phyloP scores from a whole-genome alignment of 164 flowering plant genomes.

The Sextonia rubra region DNA sequence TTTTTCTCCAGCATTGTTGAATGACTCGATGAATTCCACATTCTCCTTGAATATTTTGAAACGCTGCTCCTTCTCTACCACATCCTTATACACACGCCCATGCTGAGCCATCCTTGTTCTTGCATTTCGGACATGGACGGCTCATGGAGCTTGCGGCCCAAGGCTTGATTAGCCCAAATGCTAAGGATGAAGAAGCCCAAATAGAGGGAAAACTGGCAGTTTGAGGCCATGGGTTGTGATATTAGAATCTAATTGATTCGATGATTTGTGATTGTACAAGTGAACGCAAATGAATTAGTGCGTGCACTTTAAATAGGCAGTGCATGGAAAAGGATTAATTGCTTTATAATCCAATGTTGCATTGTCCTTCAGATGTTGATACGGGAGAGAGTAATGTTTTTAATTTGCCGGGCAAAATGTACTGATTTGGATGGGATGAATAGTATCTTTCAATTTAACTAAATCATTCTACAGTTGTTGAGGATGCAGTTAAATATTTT shows the following conservation, averaged over 20 bases:
- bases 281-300: neutral
- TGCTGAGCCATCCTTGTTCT: constrained; percentile 34
- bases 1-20: constrained; percentile 5
- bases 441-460: too few relatives aligned
- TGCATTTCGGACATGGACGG: constrained; percentile 24
- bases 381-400: too few relatives aligned
- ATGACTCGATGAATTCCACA: neutral
- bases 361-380: too few relatives aligned
- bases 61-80: constrained; percentile 28
- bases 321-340: neutral
- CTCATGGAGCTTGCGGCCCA: constrained; percentile 17
- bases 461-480: too few relatives aligned
- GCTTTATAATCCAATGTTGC: too few relatives aligned
- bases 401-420: neutral
- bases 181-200: constrained; percentile 10
- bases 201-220: neutral
- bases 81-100: constrained; percentile 29
- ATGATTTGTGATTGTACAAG: neutral
- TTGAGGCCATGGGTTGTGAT: neutral
- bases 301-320: neutral
- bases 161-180: constrained; percentile 7
- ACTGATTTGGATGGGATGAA: neutral
- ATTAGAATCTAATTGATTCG: neutral
- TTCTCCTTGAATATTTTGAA: constrained; percentile 17
- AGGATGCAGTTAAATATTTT: too few relatives aligned